Conservation (phyloP, 2,329 filamentous ascomycete species). For the Xylaria digitata region DNA sequence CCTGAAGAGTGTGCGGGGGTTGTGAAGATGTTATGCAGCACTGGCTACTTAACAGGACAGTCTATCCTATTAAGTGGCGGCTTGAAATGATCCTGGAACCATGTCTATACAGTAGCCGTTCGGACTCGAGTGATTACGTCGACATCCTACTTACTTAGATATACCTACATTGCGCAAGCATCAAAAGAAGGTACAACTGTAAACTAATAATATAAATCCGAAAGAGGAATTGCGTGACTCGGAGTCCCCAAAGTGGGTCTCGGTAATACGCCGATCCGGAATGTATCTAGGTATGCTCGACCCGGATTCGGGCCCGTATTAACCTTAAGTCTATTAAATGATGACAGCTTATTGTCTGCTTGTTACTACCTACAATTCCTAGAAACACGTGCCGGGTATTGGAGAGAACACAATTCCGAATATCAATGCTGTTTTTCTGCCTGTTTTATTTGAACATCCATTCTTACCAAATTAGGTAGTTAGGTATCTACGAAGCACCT, state of each 20-base stretch:
- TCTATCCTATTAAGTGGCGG: conserved; percentile 65
- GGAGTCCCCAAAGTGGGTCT: conserved; percentile 15
- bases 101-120: not conserved
- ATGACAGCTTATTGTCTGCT: not conserved
- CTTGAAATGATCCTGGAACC: conserved; percentile 54
- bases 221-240: conserved; percentile 19
- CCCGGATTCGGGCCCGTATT: conserved; percentile 25
- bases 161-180: no score
- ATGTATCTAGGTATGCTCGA: conserved; percentile 6
- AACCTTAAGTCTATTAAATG: not conserved
- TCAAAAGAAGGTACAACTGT: not conserved
- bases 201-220: not conserved
- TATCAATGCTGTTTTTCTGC: not conserved
- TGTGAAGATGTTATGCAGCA: conserved; percentile 69
- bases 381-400: not conserved
- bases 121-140: not conserved
- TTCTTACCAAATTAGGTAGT: not conserved
- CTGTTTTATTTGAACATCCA: not conserved
- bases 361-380: not conserved
- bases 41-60: conserved; percentile 70
- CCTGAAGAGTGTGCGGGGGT: conserved; percentile 70
- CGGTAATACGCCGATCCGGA: conserved; percentile 24
- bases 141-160: not conserved
- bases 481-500: not conserved
- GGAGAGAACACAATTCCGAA: no score